A percentile compares a stretch with the other conserved stretches of the same genome.
phyloP scores from a whole-genome alignment of 1,284 basidiomycete species.

The Moesziomyces parantarcticus region DNA sequence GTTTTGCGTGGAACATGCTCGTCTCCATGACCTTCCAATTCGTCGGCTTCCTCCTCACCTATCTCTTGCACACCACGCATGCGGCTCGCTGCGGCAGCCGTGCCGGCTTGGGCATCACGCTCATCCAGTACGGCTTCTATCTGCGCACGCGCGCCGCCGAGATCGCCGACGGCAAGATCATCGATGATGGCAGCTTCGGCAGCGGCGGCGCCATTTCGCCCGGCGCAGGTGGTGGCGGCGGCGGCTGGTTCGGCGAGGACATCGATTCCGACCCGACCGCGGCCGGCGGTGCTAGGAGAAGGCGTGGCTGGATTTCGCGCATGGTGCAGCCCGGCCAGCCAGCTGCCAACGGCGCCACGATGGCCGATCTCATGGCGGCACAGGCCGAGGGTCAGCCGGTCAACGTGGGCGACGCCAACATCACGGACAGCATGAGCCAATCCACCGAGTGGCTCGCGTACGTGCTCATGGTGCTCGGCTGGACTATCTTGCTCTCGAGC shows the following conservation, averaged over 20 bases:
- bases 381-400: constrained; percentile 61
- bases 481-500: constrained; percentile 80
- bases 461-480: constrained; percentile 88
- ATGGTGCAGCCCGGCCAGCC: constrained; percentile 13
- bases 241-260: constrained; percentile 58
- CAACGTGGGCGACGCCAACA: constrained; percentile 69
- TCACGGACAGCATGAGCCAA: constrained; percentile 68
- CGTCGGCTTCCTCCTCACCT: constrained; percentile 71
- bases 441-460: constrained; percentile 86
- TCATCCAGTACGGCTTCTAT: constrained; percentile 88
- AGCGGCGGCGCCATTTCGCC: too few relatives aligned
- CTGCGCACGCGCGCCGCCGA: constrained; percentile 72
- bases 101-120: constrained; percentile 90
- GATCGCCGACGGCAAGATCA: constrained; percentile 63
- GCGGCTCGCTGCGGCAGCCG: constrained; percentile 93
- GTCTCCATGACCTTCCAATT: constrained; percentile 97
- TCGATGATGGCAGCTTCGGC: constrained; percentile 17
- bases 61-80: constrained; percentile 75
- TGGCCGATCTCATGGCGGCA: constrained; percentile 63
- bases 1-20: constrained; percentile 82
- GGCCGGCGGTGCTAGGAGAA: constrained; percentile 8
- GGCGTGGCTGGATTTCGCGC: constrained; percentile 21
- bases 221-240: constrained; percentile 2
- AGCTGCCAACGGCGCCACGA: constrained; percentile 32
- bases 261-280: neutral